Evolutionary conservation across 2,329 filamentous ascomycete genomes (phyloP).

Genomic region (Sporothrix variecibatus): DNA sequence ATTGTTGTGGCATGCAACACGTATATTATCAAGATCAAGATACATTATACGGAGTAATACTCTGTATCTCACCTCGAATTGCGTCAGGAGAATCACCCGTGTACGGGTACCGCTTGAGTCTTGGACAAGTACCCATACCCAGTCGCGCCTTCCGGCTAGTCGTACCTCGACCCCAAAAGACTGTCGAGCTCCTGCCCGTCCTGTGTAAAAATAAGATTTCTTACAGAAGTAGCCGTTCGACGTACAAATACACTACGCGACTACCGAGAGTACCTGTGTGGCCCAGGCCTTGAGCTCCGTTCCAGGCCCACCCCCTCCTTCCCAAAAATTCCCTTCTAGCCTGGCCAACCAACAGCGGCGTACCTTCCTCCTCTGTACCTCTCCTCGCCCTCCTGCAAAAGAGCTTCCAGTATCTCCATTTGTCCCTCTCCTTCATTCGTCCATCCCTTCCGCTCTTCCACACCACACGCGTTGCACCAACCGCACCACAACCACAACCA

Average conservation of each 20-base stretch:
- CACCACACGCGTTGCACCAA: background rate
- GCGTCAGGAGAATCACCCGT: no score
- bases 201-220: background rate
- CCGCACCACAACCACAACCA: background rate
- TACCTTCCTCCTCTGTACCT: background rate
- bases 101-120: no score
- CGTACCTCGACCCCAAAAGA: background rate
- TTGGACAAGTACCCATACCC: background rate
- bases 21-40: no score
- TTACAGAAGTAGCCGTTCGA: no score
- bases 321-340: background rate
- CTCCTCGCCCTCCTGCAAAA: background rate
- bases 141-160: background rate
- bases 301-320: background rate
- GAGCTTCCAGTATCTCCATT: background rate
- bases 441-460: background rate
- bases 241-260: no score
- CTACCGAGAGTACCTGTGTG: background rate
- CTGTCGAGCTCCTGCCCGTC: background rate
- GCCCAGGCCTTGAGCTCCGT: slow-evolving; percentile 7
- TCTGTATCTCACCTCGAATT: no score
- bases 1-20: no score
- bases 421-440: background rate
- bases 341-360: slow-evolving; percentile 9
- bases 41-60: no score